Evolutionary conservation across 2,329 filamentous ascomycete genomes (phyloP), one percentile per base, ranked within the genome.

Genomic region (Pestalotiopsis sp.): DNA sequence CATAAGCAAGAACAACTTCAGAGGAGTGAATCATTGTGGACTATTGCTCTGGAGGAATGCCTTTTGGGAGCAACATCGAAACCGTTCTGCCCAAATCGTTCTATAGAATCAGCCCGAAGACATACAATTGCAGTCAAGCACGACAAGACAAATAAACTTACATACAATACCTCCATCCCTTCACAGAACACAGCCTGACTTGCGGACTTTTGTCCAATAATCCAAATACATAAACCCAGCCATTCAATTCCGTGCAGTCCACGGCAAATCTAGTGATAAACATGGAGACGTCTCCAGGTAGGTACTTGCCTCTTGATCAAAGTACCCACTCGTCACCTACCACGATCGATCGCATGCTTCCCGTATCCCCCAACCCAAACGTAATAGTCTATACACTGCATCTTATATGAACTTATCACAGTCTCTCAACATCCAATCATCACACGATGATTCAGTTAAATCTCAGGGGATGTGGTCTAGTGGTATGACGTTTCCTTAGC

Each of bases 401-500:
- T 9, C 3, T 52, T 9, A 52, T 9, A 7, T 14, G 1, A n/a
- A 7, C 3, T 22, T 52, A 52, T 14, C 17, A 9, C n/a, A 1
- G 1, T 4, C 6, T 10, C 26, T 35, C 26, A 35, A 58, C 22
- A 58, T 9, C 11, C 56, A 26, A 58, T 58, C 26, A 13, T 58
- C 56, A 58, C 44, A n/a, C 44, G n/a, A 52, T 20, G 44, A 52
- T 52, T 17, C 44, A 20, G 10, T 22, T 2, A 52, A 52, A 7
- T 4, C 44, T 48, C 44, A 9, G 63, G 63, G 63, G 63, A 65
- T 65, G 63, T 65, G 63, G 63, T 65, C 63, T 65, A 68, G 7
- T 44, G 66, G 66, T 68, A 68, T 68, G 66, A 68, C 66, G 67
- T 68, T 68, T 68, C 67, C 67, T 68, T 68, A 68, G 67, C 67